These are phyloP conservation scores for Phytomonas francai DNA, from an alignment of 208 protist species.

Conservation along the genomic window DNA sequence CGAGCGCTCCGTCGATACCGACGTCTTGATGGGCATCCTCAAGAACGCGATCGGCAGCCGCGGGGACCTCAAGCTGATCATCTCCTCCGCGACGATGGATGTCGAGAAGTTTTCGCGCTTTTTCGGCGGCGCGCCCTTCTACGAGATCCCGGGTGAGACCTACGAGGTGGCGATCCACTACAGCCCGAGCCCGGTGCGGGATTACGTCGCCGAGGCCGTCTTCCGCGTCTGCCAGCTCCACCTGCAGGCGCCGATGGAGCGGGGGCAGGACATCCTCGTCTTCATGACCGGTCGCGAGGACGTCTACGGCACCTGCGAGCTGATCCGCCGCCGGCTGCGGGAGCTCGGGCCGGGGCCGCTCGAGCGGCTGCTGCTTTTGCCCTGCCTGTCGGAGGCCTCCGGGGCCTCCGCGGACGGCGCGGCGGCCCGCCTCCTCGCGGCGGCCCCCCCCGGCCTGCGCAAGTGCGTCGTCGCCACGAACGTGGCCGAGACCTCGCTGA, in stretches of 20 bases:
- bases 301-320: slow-evolving; percentile 91
- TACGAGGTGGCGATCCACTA: slow-evolving; percentile 85
- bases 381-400: slow-evolving; percentile 92
- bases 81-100: slow-evolving; percentile 99
- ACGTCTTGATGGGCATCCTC: slow-evolving; percentile 96
- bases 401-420: slow-evolving; percentile 4
- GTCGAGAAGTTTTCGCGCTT: slow-evolving; percentile 94
- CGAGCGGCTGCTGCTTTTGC: slow-evolving; percentile 83
- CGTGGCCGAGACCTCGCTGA: slow-evolving; percentile 99
- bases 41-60: slow-evolving; percentile 72
- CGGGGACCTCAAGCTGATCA: slow-evolving; percentile 97
- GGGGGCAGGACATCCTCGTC: slow-evolving; percentile 95
- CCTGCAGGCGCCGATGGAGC: slow-evolving; percentile 75
- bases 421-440: slow-evolving; percentile 93
- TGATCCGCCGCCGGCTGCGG: slow-evolving; percentile 81
- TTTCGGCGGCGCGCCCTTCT: slow-evolving; percentile 94
- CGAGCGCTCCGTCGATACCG: slow-evolving; percentile 94
- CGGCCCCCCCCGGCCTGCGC: slow-evolving; percentile 83
- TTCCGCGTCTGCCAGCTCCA: slow-evolving; percentile 80
- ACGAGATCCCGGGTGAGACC: slow-evolving; percentile 96
- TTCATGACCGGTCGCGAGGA: slow-evolving; percentile 98
- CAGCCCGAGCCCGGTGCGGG: slow-evolving; percentile 76
- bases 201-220: slow-evolving; percentile 73
- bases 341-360: slow-evolving; percentile 90
- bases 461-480: slow-evolving; percentile 99